Evolutionary conservation across 2,329 filamentous ascomycete species (phyloP), one percentile per base, ranked within the genome.

Genomic region (Claviceps spartinae): DNA sequence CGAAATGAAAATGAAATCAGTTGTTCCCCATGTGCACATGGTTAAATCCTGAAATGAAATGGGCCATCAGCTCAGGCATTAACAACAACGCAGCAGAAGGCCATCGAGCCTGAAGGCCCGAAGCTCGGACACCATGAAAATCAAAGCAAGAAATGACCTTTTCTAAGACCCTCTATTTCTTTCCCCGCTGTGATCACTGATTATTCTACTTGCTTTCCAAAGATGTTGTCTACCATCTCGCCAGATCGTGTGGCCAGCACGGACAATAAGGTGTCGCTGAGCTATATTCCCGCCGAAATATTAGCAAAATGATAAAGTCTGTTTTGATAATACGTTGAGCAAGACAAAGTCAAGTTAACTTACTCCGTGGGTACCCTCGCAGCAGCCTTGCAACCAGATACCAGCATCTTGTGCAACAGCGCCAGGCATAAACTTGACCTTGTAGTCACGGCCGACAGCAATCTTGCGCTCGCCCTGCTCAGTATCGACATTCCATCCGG

Each of bases 311-410:
- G 34, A 4, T 16, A 22, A 9, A 4, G n/a, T 11, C 16, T 16
- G 7, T 47, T 13, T 36, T 47, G 2, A 34, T 13, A 2, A 22
- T 30, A 3, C 13, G 8, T 37, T 20, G 41, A 18, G n/a, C 50
- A 38, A n/a, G 20, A 36, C n/a, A 37, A 49, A 18, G 24, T 22
- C 26, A 37, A 14, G 7, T 2, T 1, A 14, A 82, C 85, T 81
- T 78, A 91, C 85, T 54, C 91, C 91, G 67, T 97, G 91, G 37
- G 89, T 95, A 55, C 77, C 81, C 72, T 97, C 90, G 65, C 89
- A 94, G 71, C 90, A 96, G 36, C 91, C 91, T 67, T 97, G 93
- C 60, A 97, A 74, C 85, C 87, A 97, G 54, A 97, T 75, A 3
- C 90, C 90, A 14, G 88, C 85, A 45, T 83, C 80, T 0, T 75